Base-by-base conservation (phyloP, 2,329 filamentous ascomycete genomes). In the Aureobasidium melanogenum region DNA sequence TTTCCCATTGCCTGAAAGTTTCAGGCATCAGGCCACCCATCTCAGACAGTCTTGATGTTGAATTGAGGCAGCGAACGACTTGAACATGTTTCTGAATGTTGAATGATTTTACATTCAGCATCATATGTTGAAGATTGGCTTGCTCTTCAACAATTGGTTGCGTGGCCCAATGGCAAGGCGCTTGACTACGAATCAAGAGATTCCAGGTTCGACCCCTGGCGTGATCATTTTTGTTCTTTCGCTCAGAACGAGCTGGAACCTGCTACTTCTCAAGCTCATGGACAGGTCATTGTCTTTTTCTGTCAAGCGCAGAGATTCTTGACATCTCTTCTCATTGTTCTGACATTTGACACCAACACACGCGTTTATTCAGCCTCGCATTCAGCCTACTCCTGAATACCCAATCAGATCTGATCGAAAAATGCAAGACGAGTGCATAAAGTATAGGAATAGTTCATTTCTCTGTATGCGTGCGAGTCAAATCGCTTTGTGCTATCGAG, bases 91-190 rank as follows among this genome's bases (percentile, higher is more conserved):
- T n/a, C n/a, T n/a, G n/a, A n/a, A n/a, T n/a, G n/a, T n/a, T n/a
- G n/a, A n/a, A n/a, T n/a, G n/a, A n/a, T n/a, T n/a, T n/a, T n/a
- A n/a, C n/a, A n/a, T n/a, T n/a, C n/a, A n/a, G n/a, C n/a, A n/a
- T n/a, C n/a, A n/a, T n/a, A n/a, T n/a, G n/a, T n/a, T n/a, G n/a
- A n/a, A 5, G 28, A 30, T 30, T 1, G 8, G 28, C 14, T 14
- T 47, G 14, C 3, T 32, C 30, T 32, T 6, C 44, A 51, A 22
- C 8, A 55, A 52, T 17, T 63, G 62, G 62, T 46, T 60, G 64
- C 64, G 69, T 80, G 78, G 78, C 78, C 78, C 78, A 81, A 81
- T 81, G 79, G 78, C 77, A 81, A 80, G 79, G 79, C 77, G 78
- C 76, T 79, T 81, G 79, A 80, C 79, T 81, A 80, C 78, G 78